Evolutionary conservation across 805 yeast genomes (phyloP).

Genomic region (Kregervanrija pseudodelftensis): DNA sequence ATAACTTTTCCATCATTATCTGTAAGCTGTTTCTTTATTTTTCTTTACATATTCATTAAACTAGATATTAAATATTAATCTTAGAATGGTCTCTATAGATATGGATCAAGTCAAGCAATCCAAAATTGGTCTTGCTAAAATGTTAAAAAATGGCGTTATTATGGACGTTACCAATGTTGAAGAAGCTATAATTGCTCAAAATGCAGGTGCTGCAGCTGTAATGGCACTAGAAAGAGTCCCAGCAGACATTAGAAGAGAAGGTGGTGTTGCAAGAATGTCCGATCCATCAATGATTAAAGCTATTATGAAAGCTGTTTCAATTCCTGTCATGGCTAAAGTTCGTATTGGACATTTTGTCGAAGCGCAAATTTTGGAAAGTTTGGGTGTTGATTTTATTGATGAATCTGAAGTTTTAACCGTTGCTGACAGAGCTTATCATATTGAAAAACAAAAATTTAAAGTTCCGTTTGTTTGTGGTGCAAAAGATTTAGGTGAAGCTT

Average conservation of each 20-base stretch:
- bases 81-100: too few relatives aligned
- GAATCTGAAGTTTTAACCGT: conserved; percentile 83
- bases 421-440: conserved; percentile 65
- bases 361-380: conserved; percentile 67
- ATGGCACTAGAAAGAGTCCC: conserved; percentile 86
- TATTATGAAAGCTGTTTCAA: conserved; percentile 63
- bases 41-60: too few relatives aligned
- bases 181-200: conserved; percentile 74
- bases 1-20: too few relatives aligned
- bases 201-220: conserved; percentile 84
- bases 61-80: too few relatives aligned
- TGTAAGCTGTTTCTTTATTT: too few relatives aligned
- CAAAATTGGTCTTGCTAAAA: conserved; percentile 78
- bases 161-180: conserved; percentile 75
- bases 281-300: conserved; percentile 74
- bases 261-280: conserved; percentile 81
- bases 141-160: conserved; percentile 74
- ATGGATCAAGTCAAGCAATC: conserved; percentile 27
- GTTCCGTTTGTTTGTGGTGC: conserved; percentile 86
- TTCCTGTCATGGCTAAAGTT: conserved; percentile 81
- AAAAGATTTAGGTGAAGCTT: conserved; percentile 72
- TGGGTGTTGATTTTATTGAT: conserved; percentile 73
- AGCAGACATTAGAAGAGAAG: conserved; percentile 76
- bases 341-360: conserved; percentile 80
- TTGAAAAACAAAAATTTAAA: conserved; percentile 49